Base-by-base conservation (phyloP, 805 yeast genomes). In the Pichia sporocuriosa region DNA sequence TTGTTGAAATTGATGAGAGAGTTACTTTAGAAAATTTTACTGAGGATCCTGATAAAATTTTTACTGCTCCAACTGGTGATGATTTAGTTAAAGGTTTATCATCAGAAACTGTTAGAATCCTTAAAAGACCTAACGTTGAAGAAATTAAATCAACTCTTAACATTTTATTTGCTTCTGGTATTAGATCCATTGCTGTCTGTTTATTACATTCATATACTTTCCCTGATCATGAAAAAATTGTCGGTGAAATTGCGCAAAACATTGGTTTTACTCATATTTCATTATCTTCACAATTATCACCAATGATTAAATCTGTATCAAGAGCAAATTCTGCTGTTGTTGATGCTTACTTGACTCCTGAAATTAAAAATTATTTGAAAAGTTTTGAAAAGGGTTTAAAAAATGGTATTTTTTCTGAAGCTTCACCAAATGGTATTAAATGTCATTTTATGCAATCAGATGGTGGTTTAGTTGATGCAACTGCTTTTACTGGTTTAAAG, bases 381-480 rank as follows among this genome's bases (percentile, higher is more conserved):
- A 73, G 79, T 15, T 81, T 85, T 52, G 74, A 76, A 38, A 54
- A 67, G 2, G 93, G 93, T 4, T 69, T 85, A 45, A 61, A 61
- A 19, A 73, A 75, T 35, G 77, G 77, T 1, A 59, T 73, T 9
- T 66, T 66, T 11, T 63, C 65, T 10, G 41, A 43, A 43, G 52
- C 63, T 44, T 46, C 52, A 13, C 57, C 56, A 10, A 7, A 13
- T 11, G 81, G 81, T 5, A 73, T 73, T 32, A 66, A 68, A 46
- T 75, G 85, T 45, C 81, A 83, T 50, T 90, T 90, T 61, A 90
- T 90, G 97, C 96, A 90, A 62, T 84, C 95, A 11, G 96, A 90
- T 59, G 97, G 97, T 44, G 97, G 97, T 3, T 71, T 90, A 45
- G 88, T 89, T 20, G 87, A 87, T 42, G 88, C 93, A 54, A 68